phyloP scores from a whole-genome alignment of 441 rosid genomes.

The Iberis amara region DNA sequence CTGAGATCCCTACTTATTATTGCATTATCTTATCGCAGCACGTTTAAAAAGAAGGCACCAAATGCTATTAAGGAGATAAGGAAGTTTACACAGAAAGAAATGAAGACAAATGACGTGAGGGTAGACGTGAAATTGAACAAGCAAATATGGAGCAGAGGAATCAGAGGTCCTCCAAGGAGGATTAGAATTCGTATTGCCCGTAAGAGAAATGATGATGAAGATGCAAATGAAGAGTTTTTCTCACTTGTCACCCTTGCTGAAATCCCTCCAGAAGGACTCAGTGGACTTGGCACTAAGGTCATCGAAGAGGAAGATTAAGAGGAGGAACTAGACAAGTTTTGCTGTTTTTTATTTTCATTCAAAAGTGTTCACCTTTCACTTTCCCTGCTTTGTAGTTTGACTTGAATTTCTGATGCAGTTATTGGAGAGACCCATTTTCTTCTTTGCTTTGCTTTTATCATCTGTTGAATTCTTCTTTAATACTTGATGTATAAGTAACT shows the following conservation, averaged over 20 bases:
- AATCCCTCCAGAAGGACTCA: slow-evolving; percentile 58
- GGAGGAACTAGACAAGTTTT: slow-evolving; percentile 22
- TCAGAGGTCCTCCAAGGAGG: slow-evolving; percentile 78
- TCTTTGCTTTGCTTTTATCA: not conserved
- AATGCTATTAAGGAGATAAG: slow-evolving; percentile 80
- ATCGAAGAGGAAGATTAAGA: slow-evolving; percentile 69
- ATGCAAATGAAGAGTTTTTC: slow-evolving; percentile 82
- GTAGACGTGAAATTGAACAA: slow-evolving; percentile 89
- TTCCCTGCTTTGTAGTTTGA: slow-evolving; percentile 14
- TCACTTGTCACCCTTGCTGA: slow-evolving; percentile 76
- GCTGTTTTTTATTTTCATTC: slow-evolving; percentile 6
- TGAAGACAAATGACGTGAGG: slow-evolving; percentile 33
- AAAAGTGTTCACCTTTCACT: slow-evolving; percentile 3
- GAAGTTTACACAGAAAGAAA: slow-evolving; percentile 75
- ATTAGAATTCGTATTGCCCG: slow-evolving; percentile 68
- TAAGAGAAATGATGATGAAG: slow-evolving; percentile 86
- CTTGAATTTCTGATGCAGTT: slow-evolving; percentile 10
- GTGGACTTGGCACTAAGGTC: slow-evolving; percentile 72
- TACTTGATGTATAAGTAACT: too few species aligned
- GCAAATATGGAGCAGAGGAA: slow-evolving; percentile 82
- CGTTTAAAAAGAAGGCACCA: slow-evolving; percentile 94
- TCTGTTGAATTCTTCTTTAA: too few species aligned
- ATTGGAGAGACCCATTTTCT: slow-evolving; percentile 16
- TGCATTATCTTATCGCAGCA: slow-evolving; percentile 33
- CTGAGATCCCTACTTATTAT: too few species aligned